Evolutionary conservation across 257 asterid genomes (phyloP).

Genomic region (Solanum neorickii): DNA sequence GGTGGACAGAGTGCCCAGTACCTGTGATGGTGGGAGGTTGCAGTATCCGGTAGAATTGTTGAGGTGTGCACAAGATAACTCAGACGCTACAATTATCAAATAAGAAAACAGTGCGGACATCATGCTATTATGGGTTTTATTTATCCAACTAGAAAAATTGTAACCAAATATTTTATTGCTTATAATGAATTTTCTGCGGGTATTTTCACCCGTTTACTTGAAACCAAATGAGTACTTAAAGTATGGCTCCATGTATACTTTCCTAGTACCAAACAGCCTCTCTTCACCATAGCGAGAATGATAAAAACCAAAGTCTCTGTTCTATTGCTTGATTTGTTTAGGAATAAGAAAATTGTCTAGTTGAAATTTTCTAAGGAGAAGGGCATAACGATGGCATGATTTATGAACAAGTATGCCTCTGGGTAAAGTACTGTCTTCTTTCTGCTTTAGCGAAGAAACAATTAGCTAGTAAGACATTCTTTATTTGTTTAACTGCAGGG

Average conservation of each 20-base stretch:
- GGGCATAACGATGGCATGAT: background rate
- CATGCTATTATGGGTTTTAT: background rate
- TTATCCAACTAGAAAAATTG: background rate
- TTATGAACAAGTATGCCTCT: background rate
- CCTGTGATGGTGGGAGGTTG: background rate
- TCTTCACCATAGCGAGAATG: background rate
- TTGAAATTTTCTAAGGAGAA: background rate
- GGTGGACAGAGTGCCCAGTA: background rate
- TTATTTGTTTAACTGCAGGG: constrained; percentile 9
- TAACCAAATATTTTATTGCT: background rate
- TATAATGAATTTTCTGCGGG: background rate
- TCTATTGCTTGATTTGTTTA: background rate
- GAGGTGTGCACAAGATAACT: background rate
- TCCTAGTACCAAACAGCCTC: background rate
- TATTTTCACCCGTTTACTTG: background rate
- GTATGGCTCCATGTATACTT: background rate
- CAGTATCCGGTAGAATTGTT: background rate
- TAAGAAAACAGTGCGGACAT: background rate
- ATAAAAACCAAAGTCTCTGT: background rate
- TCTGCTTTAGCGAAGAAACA: background rate
- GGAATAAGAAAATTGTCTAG: background rate
- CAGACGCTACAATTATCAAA: background rate
- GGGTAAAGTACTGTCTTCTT: background rate
- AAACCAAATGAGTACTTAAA: background rate
- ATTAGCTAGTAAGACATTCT: background rate